Evolutionary conservation across 352 stramenopile species (phyloP).

Genomic region (Globisporangium emineosum): DNA sequence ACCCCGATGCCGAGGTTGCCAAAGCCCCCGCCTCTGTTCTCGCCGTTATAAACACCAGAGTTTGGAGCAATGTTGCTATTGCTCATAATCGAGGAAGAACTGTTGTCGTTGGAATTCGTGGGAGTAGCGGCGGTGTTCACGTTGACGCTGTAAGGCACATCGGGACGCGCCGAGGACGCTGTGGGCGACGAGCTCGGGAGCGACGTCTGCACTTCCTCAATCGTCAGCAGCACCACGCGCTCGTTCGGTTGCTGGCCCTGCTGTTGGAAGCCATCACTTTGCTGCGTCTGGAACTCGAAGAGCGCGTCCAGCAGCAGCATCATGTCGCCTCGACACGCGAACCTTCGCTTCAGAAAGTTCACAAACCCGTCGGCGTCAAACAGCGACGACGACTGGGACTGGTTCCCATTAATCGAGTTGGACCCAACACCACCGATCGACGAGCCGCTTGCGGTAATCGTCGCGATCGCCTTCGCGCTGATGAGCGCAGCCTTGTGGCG

Average conservation of each 20-base stretch:
- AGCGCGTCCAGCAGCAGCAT: constrained; percentile 25
- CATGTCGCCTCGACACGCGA: constrained; percentile 31
- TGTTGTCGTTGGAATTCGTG: neutral
- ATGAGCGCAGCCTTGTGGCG: constrained; percentile 16
- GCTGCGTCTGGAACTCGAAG: constrained; percentile 16
- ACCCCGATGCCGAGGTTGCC: constrained; percentile 7
- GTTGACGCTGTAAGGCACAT: constrained; percentile 2
- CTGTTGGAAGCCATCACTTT: constrained; percentile 6
- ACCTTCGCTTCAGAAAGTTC: constrained; percentile 29
- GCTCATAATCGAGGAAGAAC: neutral
- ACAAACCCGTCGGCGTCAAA: constrained; percentile 26
- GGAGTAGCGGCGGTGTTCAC: neutral
- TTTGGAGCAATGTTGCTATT: neutral
- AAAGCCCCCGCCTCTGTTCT: neutral
- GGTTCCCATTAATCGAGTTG: neutral
- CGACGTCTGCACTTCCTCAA: constrained; percentile 13
- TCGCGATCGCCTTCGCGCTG: constrained; percentile 8
- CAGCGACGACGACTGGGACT: constrained; percentile 2
- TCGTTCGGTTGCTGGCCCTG: neutral
- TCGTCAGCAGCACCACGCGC: constrained; percentile 15
- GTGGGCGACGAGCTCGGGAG: constrained; percentile 6
- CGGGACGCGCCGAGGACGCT: constrained; percentile 2
- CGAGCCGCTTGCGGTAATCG: neutral
- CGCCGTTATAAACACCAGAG: neutral
- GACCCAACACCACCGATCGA: neutral